Base-by-base conservation (phyloP, 163 green algal species). In the Coccomyxa subellipsoidea region DNA sequence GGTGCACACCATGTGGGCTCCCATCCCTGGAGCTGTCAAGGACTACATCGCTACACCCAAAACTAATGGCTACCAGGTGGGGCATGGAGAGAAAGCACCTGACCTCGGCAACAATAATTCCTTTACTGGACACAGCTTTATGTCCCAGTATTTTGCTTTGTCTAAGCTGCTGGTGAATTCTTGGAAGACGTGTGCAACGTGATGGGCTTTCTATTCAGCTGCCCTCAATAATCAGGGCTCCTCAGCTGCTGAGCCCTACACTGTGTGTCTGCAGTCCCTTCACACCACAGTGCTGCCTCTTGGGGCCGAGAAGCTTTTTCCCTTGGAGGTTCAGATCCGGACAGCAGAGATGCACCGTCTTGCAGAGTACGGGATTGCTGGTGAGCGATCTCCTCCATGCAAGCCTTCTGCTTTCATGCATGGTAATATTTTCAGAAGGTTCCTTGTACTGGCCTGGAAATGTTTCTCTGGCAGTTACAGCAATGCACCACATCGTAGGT, bases 31-130 rank as follows among this genome's bases (percentile, higher is more conserved):
- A 7, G 71, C 34, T 34, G 85, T 96, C 81, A 92, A 94, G 85
- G 94, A 98, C 80, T 98, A 94, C 89, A 96, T 97, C 39, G 90
- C 92, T 32, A 96, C 92, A 0, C 92, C 94, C 54, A 97, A 97
- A 78, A 80, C 85, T 39, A 96, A 96, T 82, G 92, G 92, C 39
- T 97, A 97, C 85, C 91, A 93, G 84, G 83, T 81, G 29, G n/a
- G n/a, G n/a, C n/a, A n/a, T n/a, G n/a, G n/a, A n/a, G n/a, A n/a
- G n/a, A n/a, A n/a, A 34, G 47, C 47, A 18, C 47, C 3, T 10
- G 18, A 15, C 72, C 40, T 35, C 6, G 72, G 35, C 40, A 15
- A 53, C 72, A 35, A 7, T 1, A 47, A 36, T 79, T 0, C 6
- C 37, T 23, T 21, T 53, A 21, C 31, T 79, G 35, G 29, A n/a